Evolutionary conservation across 768 basidiomycete species (phyloP).

Genomic region (Termitomyces eurrhizus): DNA sequence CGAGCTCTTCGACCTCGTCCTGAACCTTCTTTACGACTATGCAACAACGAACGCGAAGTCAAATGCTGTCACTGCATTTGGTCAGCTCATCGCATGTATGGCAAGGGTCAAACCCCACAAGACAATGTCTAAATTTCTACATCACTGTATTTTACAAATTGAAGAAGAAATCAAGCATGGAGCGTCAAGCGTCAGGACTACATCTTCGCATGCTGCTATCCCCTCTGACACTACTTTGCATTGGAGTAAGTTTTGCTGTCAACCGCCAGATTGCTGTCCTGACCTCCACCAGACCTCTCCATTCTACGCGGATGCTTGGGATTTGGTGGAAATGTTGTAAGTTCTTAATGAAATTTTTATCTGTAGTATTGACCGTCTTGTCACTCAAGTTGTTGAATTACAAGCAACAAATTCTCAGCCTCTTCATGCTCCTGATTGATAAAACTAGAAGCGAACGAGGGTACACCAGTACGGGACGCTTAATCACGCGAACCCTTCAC

Average conservation of each 20-base stretch:
- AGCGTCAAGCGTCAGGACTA: constrained; percentile 82
- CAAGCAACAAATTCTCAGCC: constrained; percentile 56
- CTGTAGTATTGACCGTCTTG: not conserved
- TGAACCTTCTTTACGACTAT: constrained; percentile 84
- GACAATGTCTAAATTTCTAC: constrained; percentile 77
- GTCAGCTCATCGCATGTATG: constrained; percentile 81
- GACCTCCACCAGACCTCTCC: constrained; percentile 53
- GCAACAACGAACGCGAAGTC: constrained; percentile 86
- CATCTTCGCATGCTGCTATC: constrained; percentile 66
- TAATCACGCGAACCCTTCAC: constrained; percentile 72
- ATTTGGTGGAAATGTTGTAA: constrained; percentile 61
- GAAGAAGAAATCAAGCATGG: constrained; percentile 86
- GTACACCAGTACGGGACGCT: constrained; percentile 73
- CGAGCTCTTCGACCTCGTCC: constrained; percentile 75
- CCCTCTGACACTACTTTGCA: constrained; percentile 88
- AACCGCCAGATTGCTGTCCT: not conserved
- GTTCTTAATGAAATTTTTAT: constrained; percentile 18
- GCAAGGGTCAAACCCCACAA: constrained; percentile 74
- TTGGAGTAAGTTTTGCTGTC: constrained; percentile 62
- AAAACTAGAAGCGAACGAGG: constrained; percentile 87
- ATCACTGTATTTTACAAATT: constrained; percentile 72
- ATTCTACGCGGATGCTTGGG: constrained; percentile 82
- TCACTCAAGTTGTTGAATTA: constrained; percentile 59
- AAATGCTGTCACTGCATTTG: constrained; percentile 88
- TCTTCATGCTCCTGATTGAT: constrained; percentile 66